phyloP scores from a whole-genome alignment of 495 filamentous ascomycete species.

The Wilcoxina mikolae region DNA sequence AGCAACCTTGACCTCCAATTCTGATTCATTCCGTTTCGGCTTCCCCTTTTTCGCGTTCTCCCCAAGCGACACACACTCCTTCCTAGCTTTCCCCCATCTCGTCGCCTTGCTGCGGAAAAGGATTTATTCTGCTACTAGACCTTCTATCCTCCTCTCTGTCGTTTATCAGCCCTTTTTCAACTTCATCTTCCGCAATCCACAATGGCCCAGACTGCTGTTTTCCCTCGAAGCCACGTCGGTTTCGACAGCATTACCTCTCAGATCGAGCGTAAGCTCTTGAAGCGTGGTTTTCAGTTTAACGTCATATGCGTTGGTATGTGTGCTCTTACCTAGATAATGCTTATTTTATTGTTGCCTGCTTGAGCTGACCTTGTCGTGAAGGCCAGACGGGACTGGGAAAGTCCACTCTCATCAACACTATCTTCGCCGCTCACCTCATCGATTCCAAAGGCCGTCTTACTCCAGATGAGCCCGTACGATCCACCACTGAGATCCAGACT shows the following conservation, averaged over 20 bases:
- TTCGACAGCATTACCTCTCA: slow-evolving; percentile 98
- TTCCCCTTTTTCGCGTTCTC: slow-evolving; percentile 8
- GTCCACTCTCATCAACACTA: slow-evolving; percentile 98
- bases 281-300: slow-evolving; percentile 99
- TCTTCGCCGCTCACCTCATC: slow-evolving; percentile 98
- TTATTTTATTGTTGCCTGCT: slow-evolving; percentile 7
- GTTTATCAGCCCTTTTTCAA: not conserved
- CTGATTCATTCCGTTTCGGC: not conserved
- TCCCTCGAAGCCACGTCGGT: slow-evolving; percentile 93
- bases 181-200: not conserved
- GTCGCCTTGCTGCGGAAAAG: not conserved
- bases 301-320: slow-evolving; percentile 96
- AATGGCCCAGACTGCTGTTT: slow-evolving; percentile 49
- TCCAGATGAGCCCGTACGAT: slow-evolving; percentile 81
- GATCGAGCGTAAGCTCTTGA: slow-evolving; percentile 97
- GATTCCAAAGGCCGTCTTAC: slow-evolving; percentile 91
- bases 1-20: not conserved
- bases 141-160: not conserved
- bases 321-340: not conserved
- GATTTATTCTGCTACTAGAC: not conserved
- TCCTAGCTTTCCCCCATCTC: not conserved
- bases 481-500: slow-evolving; percentile 93
- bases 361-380: slow-evolving; percentile 33
- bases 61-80: not conserved
- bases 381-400: slow-evolving; percentile 98